A percentile compares a stretch with the other conserved stretches of the same genome.
These are phyloP conservation scores for Pinus tabuliformis DNA, from an alignment of 75 land plant species.

Conservation along the genomic window DNA sequence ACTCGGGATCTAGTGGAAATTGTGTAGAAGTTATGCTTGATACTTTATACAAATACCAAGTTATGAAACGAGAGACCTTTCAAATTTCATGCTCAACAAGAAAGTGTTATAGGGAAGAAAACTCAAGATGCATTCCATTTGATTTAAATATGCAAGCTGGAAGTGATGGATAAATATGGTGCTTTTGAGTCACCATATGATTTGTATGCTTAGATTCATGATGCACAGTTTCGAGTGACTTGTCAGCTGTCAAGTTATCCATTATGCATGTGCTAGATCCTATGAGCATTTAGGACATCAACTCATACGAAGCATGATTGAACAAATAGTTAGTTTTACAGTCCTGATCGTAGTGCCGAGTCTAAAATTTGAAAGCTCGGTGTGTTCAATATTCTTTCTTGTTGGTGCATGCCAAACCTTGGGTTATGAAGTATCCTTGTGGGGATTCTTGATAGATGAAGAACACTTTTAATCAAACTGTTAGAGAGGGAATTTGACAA, in stretches of 20 bases:
- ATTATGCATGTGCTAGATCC: background rate
- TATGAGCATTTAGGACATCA: background rate
- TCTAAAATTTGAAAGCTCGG: background rate
- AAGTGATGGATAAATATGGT: too few species aligned
- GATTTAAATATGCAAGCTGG: too few species aligned
- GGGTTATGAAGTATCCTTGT: background rate
- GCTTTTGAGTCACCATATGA: too few species aligned
- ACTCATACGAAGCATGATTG: background rate
- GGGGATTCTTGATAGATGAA: background rate
- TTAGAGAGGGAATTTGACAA: too few species aligned
- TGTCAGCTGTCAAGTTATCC: background rate
- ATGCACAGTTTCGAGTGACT: slow-evolving; percentile 1
- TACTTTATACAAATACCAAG: too few species aligned
- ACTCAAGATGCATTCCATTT: too few species aligned
- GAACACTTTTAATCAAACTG: too few species aligned
- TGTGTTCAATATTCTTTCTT: background rate
- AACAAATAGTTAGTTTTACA: background rate
- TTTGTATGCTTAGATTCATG: background rate
- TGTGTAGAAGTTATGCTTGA: too few species aligned
- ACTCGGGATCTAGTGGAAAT: background rate
- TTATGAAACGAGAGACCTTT: too few species aligned
- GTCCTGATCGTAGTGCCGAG: background rate
- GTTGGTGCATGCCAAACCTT: background rate
- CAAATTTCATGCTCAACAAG: too few species aligned
- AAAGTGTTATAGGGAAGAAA: too few species aligned